These are phyloP conservation scores for Serendipita sp. DNA, from an alignment of 768 basidiomycete species.

Conservation along the genomic window DNA sequence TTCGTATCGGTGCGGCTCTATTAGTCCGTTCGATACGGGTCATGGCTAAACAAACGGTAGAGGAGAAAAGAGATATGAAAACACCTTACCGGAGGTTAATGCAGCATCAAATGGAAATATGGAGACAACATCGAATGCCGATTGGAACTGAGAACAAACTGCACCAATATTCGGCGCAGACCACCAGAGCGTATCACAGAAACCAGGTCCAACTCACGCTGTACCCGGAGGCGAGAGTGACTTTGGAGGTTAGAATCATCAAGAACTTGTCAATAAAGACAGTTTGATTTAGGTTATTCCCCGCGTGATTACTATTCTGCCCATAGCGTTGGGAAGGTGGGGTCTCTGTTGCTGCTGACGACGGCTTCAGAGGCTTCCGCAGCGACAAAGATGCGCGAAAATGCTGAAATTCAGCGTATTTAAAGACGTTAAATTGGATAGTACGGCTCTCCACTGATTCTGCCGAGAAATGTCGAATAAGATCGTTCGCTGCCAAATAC, in stretches of 20 bases:
- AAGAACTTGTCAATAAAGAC: constrained; percentile 22
- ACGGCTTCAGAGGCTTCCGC: too few species aligned
- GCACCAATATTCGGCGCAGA: constrained; percentile 28
- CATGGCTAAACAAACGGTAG: not conserved
- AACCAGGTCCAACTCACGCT: constrained; percentile 43
- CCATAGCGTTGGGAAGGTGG: too few species aligned
- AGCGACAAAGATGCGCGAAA: constrained; percentile 18
- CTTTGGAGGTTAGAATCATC: constrained; percentile 31
- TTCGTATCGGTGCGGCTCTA: constrained; percentile 40
- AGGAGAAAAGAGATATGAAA: not conserved
- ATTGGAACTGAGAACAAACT: constrained; percentile 35
- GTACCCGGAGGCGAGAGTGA: constrained; percentile 39
- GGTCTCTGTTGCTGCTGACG: too few species aligned
- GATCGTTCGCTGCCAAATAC: too few species aligned
- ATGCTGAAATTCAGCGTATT: too few species aligned
- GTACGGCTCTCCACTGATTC: too few species aligned
- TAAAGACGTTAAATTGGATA: too few species aligned
- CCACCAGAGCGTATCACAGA: constrained; percentile 45
- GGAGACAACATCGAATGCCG: constrained; percentile 33
- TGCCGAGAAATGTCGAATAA: too few species aligned
- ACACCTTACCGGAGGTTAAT: constrained; percentile 46
- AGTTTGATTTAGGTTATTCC: constrained; percentile 33
- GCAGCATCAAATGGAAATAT: constrained; percentile 36
- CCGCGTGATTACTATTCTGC: constrained; percentile 37
- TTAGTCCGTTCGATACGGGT: constrained; percentile 19